phyloP scores from a whole-genome alignment of 768 basidiomycete genomes.

The Suillus alpinus region DNA sequence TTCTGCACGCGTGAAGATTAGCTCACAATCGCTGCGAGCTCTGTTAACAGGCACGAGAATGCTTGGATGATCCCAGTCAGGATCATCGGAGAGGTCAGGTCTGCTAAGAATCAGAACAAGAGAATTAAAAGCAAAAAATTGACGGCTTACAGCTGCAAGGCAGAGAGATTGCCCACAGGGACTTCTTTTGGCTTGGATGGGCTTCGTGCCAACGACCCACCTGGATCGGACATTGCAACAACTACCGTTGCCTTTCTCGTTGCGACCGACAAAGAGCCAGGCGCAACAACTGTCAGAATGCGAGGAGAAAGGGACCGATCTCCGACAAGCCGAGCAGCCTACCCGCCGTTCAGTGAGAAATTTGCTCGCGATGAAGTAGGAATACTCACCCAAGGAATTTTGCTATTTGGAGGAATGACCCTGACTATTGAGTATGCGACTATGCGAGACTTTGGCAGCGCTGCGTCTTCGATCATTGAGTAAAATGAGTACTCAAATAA shows the following conservation, averaged over 20 bases:
- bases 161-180: slow-evolving; percentile 45
- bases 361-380: slow-evolving; percentile 17
- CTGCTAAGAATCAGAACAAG: slow-evolving; percentile 30
- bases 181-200: slow-evolving; percentile 35
- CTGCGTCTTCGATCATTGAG: slow-evolving; percentile 38
- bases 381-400: slow-evolving; percentile 40
- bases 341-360: slow-evolving; percentile 13
- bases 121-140: neutral
- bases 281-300: slow-evolving; percentile 45
- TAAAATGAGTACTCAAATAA: slow-evolving; percentile 28
- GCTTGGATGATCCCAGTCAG: slow-evolving; percentile 46
- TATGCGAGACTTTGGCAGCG: slow-evolving; percentile 37
- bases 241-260: slow-evolving; percentile 36
- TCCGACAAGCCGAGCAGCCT: slow-evolving; percentile 24
- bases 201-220: slow-evolving; percentile 37
- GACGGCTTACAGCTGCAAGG: slow-evolving; percentile 50
- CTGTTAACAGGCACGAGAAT: slow-evolving; percentile 43
- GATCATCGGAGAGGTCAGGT: slow-evolving; percentile 49
- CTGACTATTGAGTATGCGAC: slow-evolving; percentile 32
- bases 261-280: slow-evolving; percentile 30
- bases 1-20: neutral
- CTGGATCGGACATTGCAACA: slow-evolving; percentile 46
- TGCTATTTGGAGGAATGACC: slow-evolving; percentile 25
- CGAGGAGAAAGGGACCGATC: slow-evolving; percentile 42
- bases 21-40: slow-evolving; percentile 52